Conservation (phyloP, 1,139 yeast genomes). For the Blastobotrys aristatus region DNA sequence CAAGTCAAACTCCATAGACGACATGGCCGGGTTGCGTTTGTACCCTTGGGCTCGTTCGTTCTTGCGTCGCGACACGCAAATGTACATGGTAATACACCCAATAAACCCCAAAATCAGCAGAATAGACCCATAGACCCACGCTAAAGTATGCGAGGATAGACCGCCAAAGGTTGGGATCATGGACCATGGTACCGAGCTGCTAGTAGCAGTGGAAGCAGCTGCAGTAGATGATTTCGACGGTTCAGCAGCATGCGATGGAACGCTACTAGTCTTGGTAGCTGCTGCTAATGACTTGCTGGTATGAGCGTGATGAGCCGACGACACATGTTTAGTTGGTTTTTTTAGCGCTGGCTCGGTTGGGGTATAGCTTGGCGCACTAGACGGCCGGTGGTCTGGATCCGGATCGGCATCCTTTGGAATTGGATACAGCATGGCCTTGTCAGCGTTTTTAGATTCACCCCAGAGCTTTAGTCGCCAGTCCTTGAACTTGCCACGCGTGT, state of each 20-base stretch:
- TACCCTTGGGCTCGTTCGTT: constrained; percentile 11
- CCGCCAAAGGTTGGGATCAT: constrained; percentile 36
- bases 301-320: too few species aligned
- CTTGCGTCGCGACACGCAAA: constrained; percentile 27
- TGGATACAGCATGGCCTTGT: constrained; percentile 47
- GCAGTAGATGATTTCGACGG: neutral
- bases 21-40: constrained; percentile 20
- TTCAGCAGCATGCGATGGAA: too few species aligned
- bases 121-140: constrained; percentile 35
- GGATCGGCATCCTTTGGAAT: constrained; percentile 20
- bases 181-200: constrained; percentile 20
- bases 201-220: constrained; percentile 11
- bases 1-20: constrained; percentile 30
- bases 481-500: constrained; percentile 42
- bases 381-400: constrained; percentile 15
- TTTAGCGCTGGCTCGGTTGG: constrained; percentile 9
- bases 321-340: too few species aligned
- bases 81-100: constrained; percentile 27
- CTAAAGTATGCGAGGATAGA: constrained; percentile 29
- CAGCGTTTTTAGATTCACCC: constrained; percentile 69
- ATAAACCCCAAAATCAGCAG: constrained; percentile 32
- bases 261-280: too few species aligned
- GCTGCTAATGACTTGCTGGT: too few species aligned
- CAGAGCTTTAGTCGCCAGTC: constrained; percentile 77
- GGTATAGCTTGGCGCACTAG: constrained; percentile 12